Conservation (phyloP, 345 rosid genomes). For the Populus pruinosa region DNA sequence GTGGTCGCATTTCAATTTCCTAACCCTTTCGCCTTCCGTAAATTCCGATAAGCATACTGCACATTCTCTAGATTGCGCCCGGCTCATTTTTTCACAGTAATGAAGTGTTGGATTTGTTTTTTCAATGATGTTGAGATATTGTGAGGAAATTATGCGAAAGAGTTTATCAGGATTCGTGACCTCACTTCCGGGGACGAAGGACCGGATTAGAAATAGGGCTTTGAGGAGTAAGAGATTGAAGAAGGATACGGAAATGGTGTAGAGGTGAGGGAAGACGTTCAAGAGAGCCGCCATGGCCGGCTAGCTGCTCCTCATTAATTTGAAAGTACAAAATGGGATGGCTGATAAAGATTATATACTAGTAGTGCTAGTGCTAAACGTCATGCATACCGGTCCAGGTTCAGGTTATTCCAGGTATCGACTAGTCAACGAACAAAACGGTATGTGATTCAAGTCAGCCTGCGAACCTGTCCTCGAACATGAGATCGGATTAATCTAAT, state of each 20-base stretch:
- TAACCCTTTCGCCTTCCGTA: slow-evolving; percentile 37
- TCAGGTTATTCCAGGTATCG: not conserved
- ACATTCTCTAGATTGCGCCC: slow-evolving; percentile 19
- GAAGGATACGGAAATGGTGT: slow-evolving; percentile 29
- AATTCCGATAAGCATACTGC: slow-evolving; percentile 43
- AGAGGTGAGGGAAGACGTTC: slow-evolving; percentile 24
- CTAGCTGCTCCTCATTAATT: not conserved
- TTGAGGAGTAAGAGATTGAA: slow-evolving; percentile 34
- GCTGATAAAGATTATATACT: not conserved
- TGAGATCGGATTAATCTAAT: not conserved
- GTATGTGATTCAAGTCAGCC: not conserved
- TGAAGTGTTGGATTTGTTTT: slow-evolving; percentile 28
- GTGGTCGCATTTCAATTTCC: slow-evolving; percentile 43
- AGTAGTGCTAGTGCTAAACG: not conserved
- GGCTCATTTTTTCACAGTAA: slow-evolving; percentile 5
- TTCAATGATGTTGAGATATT: slow-evolving; percentile 39
- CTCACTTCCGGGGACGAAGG: slow-evolving; percentile 12
- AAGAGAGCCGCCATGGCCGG: slow-evolving; percentile 34
- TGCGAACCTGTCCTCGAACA: not conserved
- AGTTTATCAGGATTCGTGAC: not conserved
- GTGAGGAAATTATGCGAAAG: slow-evolving; percentile 15
- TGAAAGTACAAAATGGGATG: not conserved
- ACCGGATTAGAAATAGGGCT: slow-evolving; percentile 19
- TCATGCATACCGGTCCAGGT: not conserved
- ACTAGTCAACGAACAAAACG: not conserved